Evolutionary conservation across 1,139 yeast genomes (phyloP).

Genomic region (Schwanniomyces etchellsii): DNA sequence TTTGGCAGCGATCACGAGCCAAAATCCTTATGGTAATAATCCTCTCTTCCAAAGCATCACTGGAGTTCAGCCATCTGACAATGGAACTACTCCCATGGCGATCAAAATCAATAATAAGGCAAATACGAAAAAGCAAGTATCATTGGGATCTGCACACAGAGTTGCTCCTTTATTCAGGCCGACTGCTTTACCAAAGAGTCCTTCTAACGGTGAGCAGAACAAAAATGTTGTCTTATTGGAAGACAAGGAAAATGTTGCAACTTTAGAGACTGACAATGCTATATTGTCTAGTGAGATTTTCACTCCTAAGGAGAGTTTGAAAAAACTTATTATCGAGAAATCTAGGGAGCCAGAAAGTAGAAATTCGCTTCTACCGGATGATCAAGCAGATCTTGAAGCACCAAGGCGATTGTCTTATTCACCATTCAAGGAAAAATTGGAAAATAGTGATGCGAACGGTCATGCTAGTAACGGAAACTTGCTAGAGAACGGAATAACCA

Average conservation of each 20-base stretch:
- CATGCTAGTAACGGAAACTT: conserved; percentile 6
- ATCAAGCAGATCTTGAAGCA: conserved; percentile 8
- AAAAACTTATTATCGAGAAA: conserved; percentile 53
- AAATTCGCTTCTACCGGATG: conserved; percentile 7
- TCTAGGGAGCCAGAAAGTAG: conserved; percentile 10
- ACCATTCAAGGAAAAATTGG: conserved; percentile 10
- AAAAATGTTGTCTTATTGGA: conserved; percentile 8
- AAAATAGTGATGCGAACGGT: conserved; percentile 2
- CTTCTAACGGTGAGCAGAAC: neutral
- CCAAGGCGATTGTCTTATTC: conserved; percentile 35
- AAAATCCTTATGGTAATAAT: conserved; percentile 70
- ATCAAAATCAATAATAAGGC: conserved; percentile 42
- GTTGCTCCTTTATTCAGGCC: conserved; percentile 44
- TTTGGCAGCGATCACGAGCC: conserved; percentile 43
- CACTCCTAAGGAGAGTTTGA: conserved; percentile 56
- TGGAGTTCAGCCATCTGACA: conserved; percentile 12
- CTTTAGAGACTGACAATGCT: conserved; percentile 51
- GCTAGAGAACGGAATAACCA: conserved; percentile 3
- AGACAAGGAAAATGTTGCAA: conserved; percentile 11
- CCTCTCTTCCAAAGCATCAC: conserved; percentile 52
- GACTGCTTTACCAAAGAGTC: conserved; percentile 10
- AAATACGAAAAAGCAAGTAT: conserved; percentile 45
- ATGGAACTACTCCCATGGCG: conserved; percentile 39
- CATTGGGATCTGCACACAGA: conserved; percentile 59
- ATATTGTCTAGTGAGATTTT: conserved; percentile 70